Conservation (phyloP, 1,139 yeast species). For the Zygoascus meyerae region DNA sequence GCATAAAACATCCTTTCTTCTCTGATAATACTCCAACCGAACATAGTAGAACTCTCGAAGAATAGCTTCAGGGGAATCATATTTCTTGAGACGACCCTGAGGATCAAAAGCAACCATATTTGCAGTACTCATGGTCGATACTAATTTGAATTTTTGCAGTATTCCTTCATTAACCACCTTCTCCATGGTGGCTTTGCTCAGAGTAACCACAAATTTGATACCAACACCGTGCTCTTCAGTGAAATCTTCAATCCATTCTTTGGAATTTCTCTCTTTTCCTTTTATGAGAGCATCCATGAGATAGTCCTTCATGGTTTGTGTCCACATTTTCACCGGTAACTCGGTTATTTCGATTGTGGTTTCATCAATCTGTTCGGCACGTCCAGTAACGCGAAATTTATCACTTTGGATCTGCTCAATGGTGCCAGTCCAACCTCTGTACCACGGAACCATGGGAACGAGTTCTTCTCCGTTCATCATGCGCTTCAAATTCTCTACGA, state of each 20-base stretch:
- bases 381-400: slow-evolving; percentile 70
- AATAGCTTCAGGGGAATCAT: slow-evolving; percentile 69
- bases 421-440: slow-evolving; percentile 88
- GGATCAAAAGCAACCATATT: slow-evolving; percentile 98
- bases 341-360: slow-evolving; percentile 85
- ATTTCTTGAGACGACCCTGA: slow-evolving; percentile 81
- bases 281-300: slow-evolving; percentile 56
- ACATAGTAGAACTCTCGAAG: slow-evolving; percentile 78
- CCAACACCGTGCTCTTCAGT: slow-evolving; percentile 88
- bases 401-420: slow-evolving; percentile 56
- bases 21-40: slow-evolving; percentile 84
- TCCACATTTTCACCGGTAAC: slow-evolving; percentile 91
- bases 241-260: slow-evolving; percentile 92
- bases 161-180: slow-evolving; percentile 70
- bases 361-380: slow-evolving; percentile 73
- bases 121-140: slow-evolving; percentile 59
- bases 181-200: slow-evolving; percentile 75
- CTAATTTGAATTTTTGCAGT: slow-evolving; percentile 75
- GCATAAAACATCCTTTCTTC: slow-evolving; percentile 76
- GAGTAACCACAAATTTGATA: slow-evolving; percentile 69
- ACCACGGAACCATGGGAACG: slow-evolving; percentile 87
- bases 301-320: slow-evolving; percentile 80
- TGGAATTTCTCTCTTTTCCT: slow-evolving; percentile 23
- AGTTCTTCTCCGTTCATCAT: slow-evolving; percentile 70
- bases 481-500: slow-evolving; percentile 65